Evolutionary conservation across 768 basidiomycete genomes (phyloP), one percentile per base, ranked within the genome.

Genomic region (Tylopilus vinaceipallidus): DNA sequence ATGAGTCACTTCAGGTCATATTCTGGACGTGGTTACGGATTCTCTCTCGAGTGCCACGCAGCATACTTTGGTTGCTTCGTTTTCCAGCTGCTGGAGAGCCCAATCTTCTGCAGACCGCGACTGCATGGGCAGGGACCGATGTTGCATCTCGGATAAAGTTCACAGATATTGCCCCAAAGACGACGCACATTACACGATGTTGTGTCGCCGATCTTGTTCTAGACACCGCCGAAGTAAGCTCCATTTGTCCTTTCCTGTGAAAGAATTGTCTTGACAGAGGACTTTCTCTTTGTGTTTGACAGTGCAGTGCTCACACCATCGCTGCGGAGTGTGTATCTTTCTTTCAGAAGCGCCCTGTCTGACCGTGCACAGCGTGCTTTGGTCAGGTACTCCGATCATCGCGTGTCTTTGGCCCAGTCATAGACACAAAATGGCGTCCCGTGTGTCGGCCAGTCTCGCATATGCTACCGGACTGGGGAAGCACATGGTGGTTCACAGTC

Each of bases 251-350:
- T 35, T 13, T 35, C 23, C 32, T 10, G 13, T 1, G 5, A 27
- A 22, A 2, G 12, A 40, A 26, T 24, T 26, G 16, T 6, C n/a
- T 40, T 52, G 5, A 63, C n/a, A 33, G n/a, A 11, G 6, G 19
- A 14, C 11, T 38, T 6, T 8, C n/a, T 27, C 1, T 13, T 2
- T 10, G 20, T 20, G 33, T 35, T 20, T 11, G 42, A 54, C 11
- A 78, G 77, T 78, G 78, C 58, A 79, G 75, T 49, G 78, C 78
- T 16, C 78, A 79, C 46, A 79, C 78, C 4, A 72, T 77, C 33
- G 74, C 76, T 12, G 71, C 74, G 12, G 78, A 79, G 75, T 77
- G 45, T 45, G 75, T 62, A 17, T 44, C 13, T 22, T 39, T 3
- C 16, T 4, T n/a, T 14, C 30, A 43, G 6, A 3, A 7, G 29